Base-by-base conservation (phyloP, 768 basidiomycete species). In the Agaricus sinodeliciosus region DNA sequence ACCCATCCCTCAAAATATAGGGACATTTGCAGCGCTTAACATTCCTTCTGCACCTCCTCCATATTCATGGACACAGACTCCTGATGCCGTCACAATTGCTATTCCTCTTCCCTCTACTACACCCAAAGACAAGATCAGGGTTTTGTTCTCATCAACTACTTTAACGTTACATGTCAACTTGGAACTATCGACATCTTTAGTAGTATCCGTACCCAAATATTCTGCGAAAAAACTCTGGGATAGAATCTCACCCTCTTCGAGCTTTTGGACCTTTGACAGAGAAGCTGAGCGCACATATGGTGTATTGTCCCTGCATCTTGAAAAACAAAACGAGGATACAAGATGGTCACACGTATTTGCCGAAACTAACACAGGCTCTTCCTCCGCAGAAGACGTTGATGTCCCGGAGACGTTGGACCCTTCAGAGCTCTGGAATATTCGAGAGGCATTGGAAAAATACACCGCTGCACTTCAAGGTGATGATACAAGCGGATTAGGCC, bases 261-360 rank as follows among this genome's bases (percentile, higher is more conserved):
- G 90, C 62, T 82, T 90, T 61, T 99, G 93, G 94, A 94, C 91
- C 4, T 95, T 87, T 80, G 93, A 96, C 60, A 77, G 82, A 15
- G 82, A 85, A 56, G 89, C 82, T 4, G 82, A 83, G 46, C 76
- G 76, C 53, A 62, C 79, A 11, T 84, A 79, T 59, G 88, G 88
- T 1, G 56, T 90, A 28, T 76, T 98, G 59, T 83, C 88, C 0
- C 67, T 97, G 16, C 87, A 96, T 62, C 73, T 98, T 50, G 88
- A 93, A 65, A 98, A 98, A 69, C 76, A 77, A 56, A 78, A 92
- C 65, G 84, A 87, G 55, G 86, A 83, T 5, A 87, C 85, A 27
- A 81, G 84, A 59, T 99, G 95, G 95, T 73, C 84, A 48, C 85
- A 90, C 44, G 78, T 98, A 6, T 98, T 99, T 61, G 77, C 83